Evolutionary conservation across 805 yeast genomes (phyloP), one percentile per base, ranked within the genome.

Genomic region (Metschnikowia lochheadii): DNA sequence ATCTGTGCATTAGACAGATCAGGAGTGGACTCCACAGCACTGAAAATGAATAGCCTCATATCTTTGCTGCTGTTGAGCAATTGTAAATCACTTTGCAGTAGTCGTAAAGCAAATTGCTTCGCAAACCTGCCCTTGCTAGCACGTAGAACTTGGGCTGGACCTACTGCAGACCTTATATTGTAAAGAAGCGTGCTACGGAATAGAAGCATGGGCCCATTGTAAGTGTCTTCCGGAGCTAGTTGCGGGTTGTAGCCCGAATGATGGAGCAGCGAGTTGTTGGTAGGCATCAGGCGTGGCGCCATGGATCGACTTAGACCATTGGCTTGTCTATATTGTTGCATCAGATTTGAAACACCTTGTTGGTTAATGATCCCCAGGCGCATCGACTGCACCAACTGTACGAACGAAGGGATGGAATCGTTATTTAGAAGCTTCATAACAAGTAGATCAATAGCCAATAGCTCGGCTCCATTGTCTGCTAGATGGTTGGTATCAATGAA

Each of bases 161-260:
- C 73, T 2, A 85, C 65, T 36, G 77, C 60, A 46, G 79, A 65
- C 50, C 75, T 74, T 35, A 81, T 63, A 10, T 64, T 66, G 63
- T 75, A 85, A 63, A 85, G 85, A 1, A 85, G 83, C 37, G 81
- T 52, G 70, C 78, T 49, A 69, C 68, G 67, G 82, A 84, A 61
- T 69, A 76, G 1, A 76, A 57, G 58, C 70, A 77, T 68, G 40
- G 78, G 80, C 11, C 66, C 68, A 36, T 54, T 56, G 41, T 63
- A 58, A 17, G 31, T 20, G 15, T 40, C 46, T 29, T 20, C 44
- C 2, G 15, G 8, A 11, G 46, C 17, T 2, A 15, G 7, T 2
- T 42, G 38, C 20, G 45, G 3, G 20, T 23, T 35, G 21, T 21
- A 17, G 14, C 38, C 37, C n/a, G 34, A 21, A 5, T 11, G 23